A percentile compares a stretch with the other conserved stretches of the same genome.
phyloP scores from a whole-genome alignment of 2,329 filamentous ascomycete genomes.

The Tricladium varicosporioides region DNA sequence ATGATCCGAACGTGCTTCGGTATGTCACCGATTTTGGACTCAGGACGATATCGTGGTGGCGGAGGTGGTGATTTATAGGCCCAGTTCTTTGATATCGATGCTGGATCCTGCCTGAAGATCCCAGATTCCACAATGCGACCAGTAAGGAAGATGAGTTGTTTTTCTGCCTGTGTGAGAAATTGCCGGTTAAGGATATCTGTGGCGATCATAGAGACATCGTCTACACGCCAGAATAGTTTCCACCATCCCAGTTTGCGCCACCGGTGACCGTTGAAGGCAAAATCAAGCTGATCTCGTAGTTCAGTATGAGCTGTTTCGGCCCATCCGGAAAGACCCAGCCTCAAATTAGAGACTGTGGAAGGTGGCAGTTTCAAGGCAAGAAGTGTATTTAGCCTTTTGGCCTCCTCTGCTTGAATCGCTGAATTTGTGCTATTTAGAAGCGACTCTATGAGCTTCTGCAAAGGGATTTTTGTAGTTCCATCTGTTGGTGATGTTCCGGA shows the following conservation, averaged over 20 bases:
- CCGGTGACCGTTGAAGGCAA: constrained; percentile 69
- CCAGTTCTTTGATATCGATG: constrained; percentile 19
- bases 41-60: constrained; percentile 1
- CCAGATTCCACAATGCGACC: constrained; percentile 71
- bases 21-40: constrained; percentile 10
- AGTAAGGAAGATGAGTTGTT: constrained; percentile 77
- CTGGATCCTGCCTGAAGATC: constrained; percentile 31
- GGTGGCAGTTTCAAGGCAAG: constrained; percentile 30
- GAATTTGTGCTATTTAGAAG: constrained; percentile 55
- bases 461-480: constrained; percentile 58
- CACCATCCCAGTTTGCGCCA: constrained; percentile 89
- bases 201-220: constrained; percentile 83
- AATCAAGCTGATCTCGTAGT: constrained; percentile 74
- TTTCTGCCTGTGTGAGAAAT: constrained; percentile 78
- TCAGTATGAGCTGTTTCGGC: constrained; percentile 79
- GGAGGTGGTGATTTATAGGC: constrained; percentile 25
- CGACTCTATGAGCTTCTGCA: constrained; percentile 66
- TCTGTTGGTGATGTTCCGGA: constrained; percentile 39
- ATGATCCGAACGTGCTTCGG: constrained; percentile 19
- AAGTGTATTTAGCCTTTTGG: constrained; percentile 34
- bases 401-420: constrained; percentile 50
- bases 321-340: constrained; percentile 65
- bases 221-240: constrained; percentile 92
- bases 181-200: constrained; percentile 72
- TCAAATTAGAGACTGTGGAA: constrained; percentile 47